These are phyloP conservation scores for Anastatica hierochuntica DNA, from an alignment of 345 rosid genomes.

Conservation along the genomic window DNA sequence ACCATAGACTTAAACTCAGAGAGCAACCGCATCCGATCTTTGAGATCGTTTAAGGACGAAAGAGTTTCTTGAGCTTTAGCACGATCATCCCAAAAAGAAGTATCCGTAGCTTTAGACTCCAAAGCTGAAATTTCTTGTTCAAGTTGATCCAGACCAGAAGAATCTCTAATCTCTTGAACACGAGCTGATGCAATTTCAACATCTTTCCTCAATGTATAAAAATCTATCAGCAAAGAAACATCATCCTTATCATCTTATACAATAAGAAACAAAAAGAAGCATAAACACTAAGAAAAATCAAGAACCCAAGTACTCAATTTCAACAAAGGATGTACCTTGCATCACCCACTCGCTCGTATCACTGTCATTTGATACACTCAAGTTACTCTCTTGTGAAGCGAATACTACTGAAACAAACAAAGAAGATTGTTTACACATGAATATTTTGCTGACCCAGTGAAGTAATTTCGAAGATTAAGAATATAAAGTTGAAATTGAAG, in stretches of 20 bases:
- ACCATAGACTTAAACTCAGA: constrained; percentile 71
- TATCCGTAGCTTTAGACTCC: constrained; percentile 62
- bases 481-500: neutral
- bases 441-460: neutral
- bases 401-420: constrained; percentile 27
- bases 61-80: constrained; percentile 70
- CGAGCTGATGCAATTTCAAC: constrained; percentile 58
- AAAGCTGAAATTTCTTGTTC: constrained; percentile 46
- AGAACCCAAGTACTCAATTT: no score
- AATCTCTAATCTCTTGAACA: constrained; percentile 57
- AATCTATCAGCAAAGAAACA: constrained; percentile 43
- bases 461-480: neutral
- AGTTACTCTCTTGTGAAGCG: constrained; percentile 44
- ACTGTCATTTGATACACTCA: constrained; percentile 29
- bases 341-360: constrained; percentile 62
- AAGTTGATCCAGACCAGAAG: constrained; percentile 45
- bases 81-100: constrained; percentile 83
- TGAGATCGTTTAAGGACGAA: constrained; percentile 58
- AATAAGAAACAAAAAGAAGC: neutral
- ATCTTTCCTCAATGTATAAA: constrained; percentile 69
- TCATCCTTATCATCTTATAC: neutral
- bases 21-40: constrained; percentile 51
- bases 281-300: neutral
- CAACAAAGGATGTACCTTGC: constrained; percentile 69
- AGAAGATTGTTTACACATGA: neutral